A percentile compares a stretch with the other conserved stretches of the same genome.
Conservation (phyloP, 2,329 filamentous ascomycete species). For the Metarhizium album region DNA sequence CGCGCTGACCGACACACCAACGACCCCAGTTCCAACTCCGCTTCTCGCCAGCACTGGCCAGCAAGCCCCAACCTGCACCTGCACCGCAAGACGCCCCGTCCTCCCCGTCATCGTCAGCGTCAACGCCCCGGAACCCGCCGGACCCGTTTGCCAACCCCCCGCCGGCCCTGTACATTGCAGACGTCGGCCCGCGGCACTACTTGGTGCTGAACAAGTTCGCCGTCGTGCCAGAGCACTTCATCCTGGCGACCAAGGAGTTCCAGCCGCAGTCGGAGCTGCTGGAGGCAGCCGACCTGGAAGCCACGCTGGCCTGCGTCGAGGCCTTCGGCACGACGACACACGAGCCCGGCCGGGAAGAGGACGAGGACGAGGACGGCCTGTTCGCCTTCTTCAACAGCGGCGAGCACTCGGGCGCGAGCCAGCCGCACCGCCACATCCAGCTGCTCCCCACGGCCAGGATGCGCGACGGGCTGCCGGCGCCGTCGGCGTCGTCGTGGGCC, state of each 20-base stretch:
- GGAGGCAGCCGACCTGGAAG: constrained; percentile 47
- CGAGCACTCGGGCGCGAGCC: constrained; percentile 56
- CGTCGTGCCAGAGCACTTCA: constrained; percentile 59
- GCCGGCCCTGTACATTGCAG: constrained; percentile 39
- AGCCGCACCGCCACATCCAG: constrained; percentile 62
- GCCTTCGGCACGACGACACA: constrained; percentile 33
- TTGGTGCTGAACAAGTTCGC: constrained; percentile 69
- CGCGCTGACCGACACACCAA: neutral
- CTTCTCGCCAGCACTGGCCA: constrained; percentile 57
- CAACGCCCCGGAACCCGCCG: constrained; percentile 26
- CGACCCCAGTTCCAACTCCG: constrained; percentile 56
- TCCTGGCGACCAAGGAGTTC: constrained; percentile 54
- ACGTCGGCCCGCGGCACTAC: constrained; percentile 43
- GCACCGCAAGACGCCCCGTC: constrained; percentile 22
- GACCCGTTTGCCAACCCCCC: constrained; percentile 57
- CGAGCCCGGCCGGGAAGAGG: neutral
- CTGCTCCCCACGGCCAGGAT: constrained; percentile 57
- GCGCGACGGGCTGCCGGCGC: constrained; percentile 44
- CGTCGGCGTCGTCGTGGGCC: constrained; percentile 36
- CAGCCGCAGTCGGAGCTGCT: constrained; percentile 55
- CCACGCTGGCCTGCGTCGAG: constrained; percentile 49
- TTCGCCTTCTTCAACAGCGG: constrained; percentile 65
- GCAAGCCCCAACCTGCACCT: constrained; percentile 47
- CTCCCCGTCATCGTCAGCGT: too few species aligned
- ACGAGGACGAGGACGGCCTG: constrained; percentile 25